Evolutionary conservation across 441 rosid genomes (phyloP).

Genomic region (Corymbia citriodora): DNA sequence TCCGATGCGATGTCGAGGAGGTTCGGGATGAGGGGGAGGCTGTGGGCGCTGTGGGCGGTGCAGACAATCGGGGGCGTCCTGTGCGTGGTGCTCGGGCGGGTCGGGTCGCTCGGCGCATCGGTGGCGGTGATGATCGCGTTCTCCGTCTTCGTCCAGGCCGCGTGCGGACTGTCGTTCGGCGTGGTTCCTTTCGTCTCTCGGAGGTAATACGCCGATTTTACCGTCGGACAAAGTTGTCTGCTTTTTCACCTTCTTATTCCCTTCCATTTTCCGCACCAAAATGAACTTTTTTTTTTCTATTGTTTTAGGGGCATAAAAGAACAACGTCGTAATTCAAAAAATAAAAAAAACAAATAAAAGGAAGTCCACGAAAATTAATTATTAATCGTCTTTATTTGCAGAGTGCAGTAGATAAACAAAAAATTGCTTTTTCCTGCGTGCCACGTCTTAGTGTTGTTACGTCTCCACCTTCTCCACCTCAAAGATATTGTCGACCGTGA

Average conservation of each 20-base stretch:
- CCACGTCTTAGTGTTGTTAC: not conserved
- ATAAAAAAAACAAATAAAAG: not conserved
- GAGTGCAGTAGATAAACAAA: not conserved
- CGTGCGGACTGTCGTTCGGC: conserved; percentile 73
- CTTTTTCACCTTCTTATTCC: not conserved
- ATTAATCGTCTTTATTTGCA: not conserved
- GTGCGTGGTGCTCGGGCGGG: conserved; percentile 41
- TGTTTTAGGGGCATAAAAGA: not conserved
- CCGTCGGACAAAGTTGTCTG: not conserved
- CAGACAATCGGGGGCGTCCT: conserved; percentile 58
- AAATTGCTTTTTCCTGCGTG: not conserved
- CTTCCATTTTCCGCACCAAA: not conserved
- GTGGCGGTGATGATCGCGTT: conserved; percentile 52
- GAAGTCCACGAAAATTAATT: not conserved
- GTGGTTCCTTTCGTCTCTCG: conserved; percentile 72
- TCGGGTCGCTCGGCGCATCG: conserved; percentile 33
- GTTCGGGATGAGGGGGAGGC: conserved; percentile 74
- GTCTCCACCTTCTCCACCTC: not conserved
- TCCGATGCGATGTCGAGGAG: conserved; percentile 37
- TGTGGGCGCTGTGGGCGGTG: conserved; percentile 62
- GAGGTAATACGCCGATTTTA: conserved; percentile 23
- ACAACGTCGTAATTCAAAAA: not conserved
- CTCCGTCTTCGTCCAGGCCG: conserved; percentile 65
- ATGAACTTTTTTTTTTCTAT: not conserved
- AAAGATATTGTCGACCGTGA: not conserved